These are phyloP conservation scores for Aspergillus sojae DNA, from an alignment of 2,329 filamentous ascomycete species.

Conservation along the genomic window DNA sequence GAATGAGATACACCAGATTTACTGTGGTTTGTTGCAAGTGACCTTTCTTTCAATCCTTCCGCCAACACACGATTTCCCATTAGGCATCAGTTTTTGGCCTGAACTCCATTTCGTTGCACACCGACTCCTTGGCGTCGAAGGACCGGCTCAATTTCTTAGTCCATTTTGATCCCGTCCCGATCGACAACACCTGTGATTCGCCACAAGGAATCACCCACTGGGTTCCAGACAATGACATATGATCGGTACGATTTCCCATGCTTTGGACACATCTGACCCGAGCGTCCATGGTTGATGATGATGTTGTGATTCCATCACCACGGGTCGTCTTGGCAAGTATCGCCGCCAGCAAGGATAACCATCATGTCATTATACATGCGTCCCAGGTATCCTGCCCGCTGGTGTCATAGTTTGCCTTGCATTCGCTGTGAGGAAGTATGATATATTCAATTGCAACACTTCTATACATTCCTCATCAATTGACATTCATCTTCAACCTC, in stretches of 20 bases:
- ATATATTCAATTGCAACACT: background rate
- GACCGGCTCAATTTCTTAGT: background rate
- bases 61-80: background rate
- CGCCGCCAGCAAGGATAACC: background rate
- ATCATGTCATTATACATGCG: background rate
- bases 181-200: background rate
- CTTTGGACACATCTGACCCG: background rate
- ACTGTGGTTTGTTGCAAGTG: background rate
- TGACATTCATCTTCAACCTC: background rate
- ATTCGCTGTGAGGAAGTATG: background rate
- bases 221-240: conserved; percentile 6
- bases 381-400: background rate
- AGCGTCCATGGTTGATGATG: background rate
- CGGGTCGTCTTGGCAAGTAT: background rate
- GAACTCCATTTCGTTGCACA: conserved; percentile 6
- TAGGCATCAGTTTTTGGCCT: conserved; percentile 1
- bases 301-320: conserved; percentile 1
- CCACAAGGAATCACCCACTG: background rate
- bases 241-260: conserved; percentile 4
- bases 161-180: background rate
- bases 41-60: background rate
- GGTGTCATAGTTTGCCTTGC: background rate
- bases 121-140: conserved; percentile 8
- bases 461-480: background rate
- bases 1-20: background rate